A percentile compares a stretch with the other conserved stretches of the same genome.
These are phyloP conservation scores for Sporisorium graminicola DNA, from an alignment of 1,284 basidiomycete genomes.

Conservation along the genomic window DNA sequence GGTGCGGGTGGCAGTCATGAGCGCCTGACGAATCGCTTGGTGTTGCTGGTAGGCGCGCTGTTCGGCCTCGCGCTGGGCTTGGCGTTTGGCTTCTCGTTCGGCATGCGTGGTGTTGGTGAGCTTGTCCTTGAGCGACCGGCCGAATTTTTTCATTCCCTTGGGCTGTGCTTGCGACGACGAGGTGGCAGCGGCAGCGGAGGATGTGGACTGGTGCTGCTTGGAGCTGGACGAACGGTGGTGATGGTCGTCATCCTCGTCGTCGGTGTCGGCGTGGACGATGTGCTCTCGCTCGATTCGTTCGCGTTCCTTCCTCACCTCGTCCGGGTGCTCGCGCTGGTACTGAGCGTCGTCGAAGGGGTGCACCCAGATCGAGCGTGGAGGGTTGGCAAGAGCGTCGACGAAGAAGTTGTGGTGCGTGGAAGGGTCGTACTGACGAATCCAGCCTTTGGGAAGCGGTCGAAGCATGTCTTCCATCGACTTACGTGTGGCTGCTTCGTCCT, in stretches of 20 bases:
- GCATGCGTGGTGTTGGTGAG: slow-evolving; percentile 66
- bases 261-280: slow-evolving; percentile 49
- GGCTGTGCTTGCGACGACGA: slow-evolving; percentile 2
- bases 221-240: background rate
- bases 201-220: background rate
- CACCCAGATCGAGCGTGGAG: slow-evolving; percentile 68
- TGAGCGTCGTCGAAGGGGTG: slow-evolving; percentile 65
- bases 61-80: slow-evolving; percentile 50
- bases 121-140: slow-evolving; percentile 66
- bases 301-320: slow-evolving; percentile 19
- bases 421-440: slow-evolving; percentile 66
- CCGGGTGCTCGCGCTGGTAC: slow-evolving; percentile 44
- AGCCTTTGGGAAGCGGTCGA: slow-evolving; percentile 58
- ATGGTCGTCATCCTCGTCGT: slow-evolving; percentile 49
- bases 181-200: background rate
- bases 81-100: slow-evolving; percentile 56
- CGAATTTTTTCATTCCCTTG: slow-evolving; percentile 57
- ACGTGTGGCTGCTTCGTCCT: slow-evolving; percentile 16
- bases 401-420: slow-evolving; percentile 59
- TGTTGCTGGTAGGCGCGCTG: slow-evolving; percentile 53
- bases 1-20: slow-evolving; percentile 38
- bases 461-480: slow-evolving; percentile 54
- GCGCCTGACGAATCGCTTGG: slow-evolving; percentile 33
- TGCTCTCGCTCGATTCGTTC: slow-evolving; percentile 29
- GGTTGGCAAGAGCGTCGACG: slow-evolving; percentile 64